Percentiles rank a stretch among this genome's conserved stretches.
phyloP scores from a whole-genome alignment of 2,329 filamentous ascomycete species.

The Ophiostoma quercus region DNA sequence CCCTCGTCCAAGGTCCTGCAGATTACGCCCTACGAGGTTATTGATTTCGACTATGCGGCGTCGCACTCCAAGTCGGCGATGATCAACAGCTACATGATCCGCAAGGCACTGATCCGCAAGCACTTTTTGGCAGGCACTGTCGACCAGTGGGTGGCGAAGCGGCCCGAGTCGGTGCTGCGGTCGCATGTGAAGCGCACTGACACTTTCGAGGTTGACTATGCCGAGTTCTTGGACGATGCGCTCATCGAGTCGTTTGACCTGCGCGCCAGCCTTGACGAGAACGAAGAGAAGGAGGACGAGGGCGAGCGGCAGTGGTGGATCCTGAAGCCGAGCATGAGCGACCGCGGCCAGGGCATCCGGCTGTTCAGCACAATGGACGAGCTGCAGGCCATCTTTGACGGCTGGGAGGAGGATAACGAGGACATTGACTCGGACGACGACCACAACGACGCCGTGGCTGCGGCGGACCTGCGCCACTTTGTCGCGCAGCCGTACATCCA shows the following conservation, averaged over 20 bases:
- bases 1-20: slow-evolving; percentile 55
- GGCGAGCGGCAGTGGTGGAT: slow-evolving; percentile 84
- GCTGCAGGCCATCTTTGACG: slow-evolving; percentile 81
- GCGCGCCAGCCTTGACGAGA: slow-evolving; percentile 67
- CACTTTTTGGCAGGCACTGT: slow-evolving; percentile 86
- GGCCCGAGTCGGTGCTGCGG: slow-evolving; percentile 64
- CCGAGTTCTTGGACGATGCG: slow-evolving; percentile 92
- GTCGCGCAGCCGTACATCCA: slow-evolving; percentile 93
- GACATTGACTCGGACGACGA: slow-evolving; percentile 50
- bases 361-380: slow-evolving; percentile 82
- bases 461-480: slow-evolving; percentile 91
- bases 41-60: slow-evolving; percentile 75
- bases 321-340: slow-evolving; percentile 94
- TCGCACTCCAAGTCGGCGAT: slow-evolving; percentile 57
- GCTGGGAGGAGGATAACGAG: slow-evolving; percentile 71
- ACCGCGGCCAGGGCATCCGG: slow-evolving; percentile 86
- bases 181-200: slow-evolving; percentile 71
- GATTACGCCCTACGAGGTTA: slow-evolving; percentile 77
- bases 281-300: slow-evolving; percentile 36
- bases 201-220: slow-evolving; percentile 91
- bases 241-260: slow-evolving; percentile 86
- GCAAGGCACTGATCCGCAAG: slow-evolving; percentile 93
- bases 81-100: slow-evolving; percentile 87
- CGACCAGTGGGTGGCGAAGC: slow-evolving; percentile 78
- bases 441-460: slow-evolving; percentile 58